Evolutionary conservation across 371 early-diverging fungal genomes (phyloP).

Genomic region (Mucor mucedo): DNA sequence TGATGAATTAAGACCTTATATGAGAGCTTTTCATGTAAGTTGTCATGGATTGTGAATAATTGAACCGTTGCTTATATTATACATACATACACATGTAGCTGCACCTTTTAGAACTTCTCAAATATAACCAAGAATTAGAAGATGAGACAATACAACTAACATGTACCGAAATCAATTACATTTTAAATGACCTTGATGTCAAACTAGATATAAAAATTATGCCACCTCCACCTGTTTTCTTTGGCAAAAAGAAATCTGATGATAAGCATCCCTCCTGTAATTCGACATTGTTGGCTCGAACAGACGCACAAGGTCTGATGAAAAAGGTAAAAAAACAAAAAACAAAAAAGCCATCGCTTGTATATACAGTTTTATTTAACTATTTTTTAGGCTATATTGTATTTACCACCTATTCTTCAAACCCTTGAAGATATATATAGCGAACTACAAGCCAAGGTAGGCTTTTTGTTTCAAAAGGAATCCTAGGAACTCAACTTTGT

Average conservation of each 20-base stretch:
- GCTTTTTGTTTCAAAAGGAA: background rate
- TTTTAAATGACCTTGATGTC: slow-evolving; percentile 57
- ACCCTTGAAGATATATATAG: slow-evolving; percentile 39
- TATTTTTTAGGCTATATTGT: slow-evolving; percentile 27
- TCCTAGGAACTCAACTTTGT: background rate
- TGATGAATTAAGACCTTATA: slow-evolving; percentile 37
- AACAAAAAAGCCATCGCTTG: too few relatives aligned
- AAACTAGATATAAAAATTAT: slow-evolving; percentile 61
- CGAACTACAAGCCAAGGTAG: slow-evolving; percentile 36
- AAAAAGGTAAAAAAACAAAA: slow-evolving; percentile 27
- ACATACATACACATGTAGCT: slow-evolving; percentile 17
- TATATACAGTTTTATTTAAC: too few relatives aligned
- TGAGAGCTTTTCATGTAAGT: slow-evolving; percentile 58
- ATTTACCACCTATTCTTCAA: slow-evolving; percentile 43
- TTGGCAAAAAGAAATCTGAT: slow-evolving; percentile 46
- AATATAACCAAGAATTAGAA: slow-evolving; percentile 20
- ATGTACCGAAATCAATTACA: slow-evolving; percentile 45
- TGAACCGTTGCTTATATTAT: background rate
- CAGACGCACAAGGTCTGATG: slow-evolving; percentile 41
- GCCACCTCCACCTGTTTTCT: slow-evolving; percentile 23
- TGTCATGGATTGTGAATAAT: background rate
- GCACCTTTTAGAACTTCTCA: slow-evolving; percentile 23
- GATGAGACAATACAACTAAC: slow-evolving; percentile 12
- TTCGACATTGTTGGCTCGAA: slow-evolving; percentile 41
- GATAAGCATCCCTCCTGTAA: slow-evolving; percentile 20